Percentiles rank a stretch among this genome's conserved stretches.
phyloP scores from a whole-genome alignment of 2,329 filamentous ascomycete species.

The Calycina marina region DNA sequence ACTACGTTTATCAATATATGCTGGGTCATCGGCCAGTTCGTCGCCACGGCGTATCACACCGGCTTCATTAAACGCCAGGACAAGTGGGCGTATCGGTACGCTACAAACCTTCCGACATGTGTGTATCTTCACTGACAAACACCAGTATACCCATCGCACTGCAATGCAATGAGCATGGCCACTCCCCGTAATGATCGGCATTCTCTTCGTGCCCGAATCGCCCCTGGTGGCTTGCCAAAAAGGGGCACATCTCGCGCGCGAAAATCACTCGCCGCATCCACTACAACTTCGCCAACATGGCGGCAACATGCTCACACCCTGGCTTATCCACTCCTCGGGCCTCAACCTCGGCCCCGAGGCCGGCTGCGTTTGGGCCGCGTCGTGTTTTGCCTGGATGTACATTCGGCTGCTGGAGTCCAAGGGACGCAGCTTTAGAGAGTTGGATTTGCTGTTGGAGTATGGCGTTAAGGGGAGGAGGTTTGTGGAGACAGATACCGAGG shows the following conservation, averaged over 20 bases:
- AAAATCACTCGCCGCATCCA: conserved; percentile 38
- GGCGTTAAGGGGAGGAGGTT: conserved; percentile 29
- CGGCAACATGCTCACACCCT: conserved; percentile 46
- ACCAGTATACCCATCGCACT: conserved; percentile 34
- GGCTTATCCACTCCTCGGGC: conserved; percentile 47
- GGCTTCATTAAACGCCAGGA: conserved; percentile 21
- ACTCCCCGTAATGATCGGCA: conserved; percentile 28
- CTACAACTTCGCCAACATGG: conserved; percentile 37
- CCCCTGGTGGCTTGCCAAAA: conserved; percentile 25
- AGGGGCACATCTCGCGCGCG: conserved; percentile 8
- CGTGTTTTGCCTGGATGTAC: conserved; percentile 72
- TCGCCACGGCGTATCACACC: conserved; percentile 31
- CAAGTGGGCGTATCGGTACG: conserved; percentile 5
- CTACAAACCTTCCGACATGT: neutral
- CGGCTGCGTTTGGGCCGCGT: conserved; percentile 73
- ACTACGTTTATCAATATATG: conserved; percentile 38
- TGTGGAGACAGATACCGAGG: conserved; percentile 1
- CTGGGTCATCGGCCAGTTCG: conserved; percentile 34
- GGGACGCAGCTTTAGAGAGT: conserved; percentile 68
- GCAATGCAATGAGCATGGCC: conserved; percentile 38
- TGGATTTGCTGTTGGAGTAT: conserved; percentile 70
- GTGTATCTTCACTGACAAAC: conserved; percentile 21
- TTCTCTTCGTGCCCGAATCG: conserved; percentile 31
- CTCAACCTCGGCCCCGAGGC: conserved; percentile 80
- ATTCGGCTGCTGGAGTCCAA: conserved; percentile 59